These are phyloP conservation scores for Pyrus bretschneideri DNA, from an alignment of 306 rosid species.

Conservation along the genomic window DNA sequence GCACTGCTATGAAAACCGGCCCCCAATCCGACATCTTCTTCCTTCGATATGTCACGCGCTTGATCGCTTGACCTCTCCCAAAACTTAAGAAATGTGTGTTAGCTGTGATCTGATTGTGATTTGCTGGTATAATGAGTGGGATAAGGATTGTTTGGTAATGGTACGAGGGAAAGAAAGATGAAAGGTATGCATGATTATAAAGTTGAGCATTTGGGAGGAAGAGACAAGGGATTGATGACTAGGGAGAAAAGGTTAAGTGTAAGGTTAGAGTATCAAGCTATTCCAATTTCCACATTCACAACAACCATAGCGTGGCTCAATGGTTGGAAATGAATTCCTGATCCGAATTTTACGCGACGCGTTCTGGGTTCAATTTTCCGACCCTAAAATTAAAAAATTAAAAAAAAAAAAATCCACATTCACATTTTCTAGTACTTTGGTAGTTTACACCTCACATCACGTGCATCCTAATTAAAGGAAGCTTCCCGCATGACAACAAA, in stretches of 20 bases:
- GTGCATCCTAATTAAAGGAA: slow-evolving; percentile 11
- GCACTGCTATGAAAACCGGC: slow-evolving; percentile 78
- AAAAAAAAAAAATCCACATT: background rate
- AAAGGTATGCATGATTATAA: slow-evolving; percentile 15
- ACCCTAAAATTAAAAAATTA: no score
- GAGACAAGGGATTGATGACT: slow-evolving; percentile 46
- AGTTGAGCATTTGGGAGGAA: slow-evolving; percentile 31
- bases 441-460: slow-evolving; percentile 12
- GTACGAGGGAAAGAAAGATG: slow-evolving; percentile 3
- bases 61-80: background rate
- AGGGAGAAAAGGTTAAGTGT: slow-evolving; percentile 30
- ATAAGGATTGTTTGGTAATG: background rate
- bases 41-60: background rate
- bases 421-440: background rate
- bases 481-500: background rate
- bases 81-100: background rate
- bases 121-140: slow-evolving; percentile 1
- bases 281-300: slow-evolving; percentile 22
- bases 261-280: slow-evolving; percentile 39
- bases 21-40: slow-evolving; percentile 91
- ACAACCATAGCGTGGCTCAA: no score
- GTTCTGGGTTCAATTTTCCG: no score
- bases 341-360: rapidly evolving
- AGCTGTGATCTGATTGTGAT: background rate
- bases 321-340: no score